phyloP scores from a whole-genome alignment of 768 basidiomycete species.

The Cytidiella melzeri region DNA sequence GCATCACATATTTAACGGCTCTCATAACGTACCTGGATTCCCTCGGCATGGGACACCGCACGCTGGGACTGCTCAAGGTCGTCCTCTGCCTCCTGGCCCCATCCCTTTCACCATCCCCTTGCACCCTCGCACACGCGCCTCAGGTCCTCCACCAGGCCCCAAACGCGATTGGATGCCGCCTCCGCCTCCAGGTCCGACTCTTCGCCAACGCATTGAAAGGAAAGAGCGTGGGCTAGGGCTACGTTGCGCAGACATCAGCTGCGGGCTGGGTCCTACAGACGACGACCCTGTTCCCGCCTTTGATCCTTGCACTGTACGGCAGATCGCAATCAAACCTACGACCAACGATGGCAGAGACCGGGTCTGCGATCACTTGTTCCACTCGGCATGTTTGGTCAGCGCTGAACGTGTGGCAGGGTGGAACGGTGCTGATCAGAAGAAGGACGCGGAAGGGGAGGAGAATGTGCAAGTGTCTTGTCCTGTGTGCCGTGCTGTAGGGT shows the following conservation, averaged over 20 bases:
- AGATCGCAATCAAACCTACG: constrained; percentile 31
- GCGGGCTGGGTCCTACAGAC: constrained; percentile 50
- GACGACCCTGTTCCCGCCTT: constrained; percentile 21
- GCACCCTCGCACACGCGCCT: constrained; percentile 12
- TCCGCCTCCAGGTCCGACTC: constrained; percentile 57
- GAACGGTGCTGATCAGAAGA: constrained; percentile 40
- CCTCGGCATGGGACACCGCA: background rate
- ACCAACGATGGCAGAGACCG: constrained; percentile 16
- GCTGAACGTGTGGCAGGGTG: constrained; percentile 60
- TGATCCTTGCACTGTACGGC: constrained; percentile 15
- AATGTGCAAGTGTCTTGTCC: constrained; percentile 69
- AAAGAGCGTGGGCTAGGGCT: constrained; percentile 67
- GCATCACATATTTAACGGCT: background rate
- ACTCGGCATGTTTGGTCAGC: constrained; percentile 64
- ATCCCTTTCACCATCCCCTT: constrained; percentile 13
- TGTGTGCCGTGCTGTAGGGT: constrained; percentile 61
- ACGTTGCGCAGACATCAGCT: constrained; percentile 66
- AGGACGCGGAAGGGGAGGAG: constrained; percentile 26
- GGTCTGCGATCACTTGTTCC: constrained; percentile 66
- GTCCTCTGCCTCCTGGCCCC: constrained; percentile 5
- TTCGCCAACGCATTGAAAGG: constrained; percentile 69
- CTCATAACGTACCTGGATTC: too few relatives aligned
- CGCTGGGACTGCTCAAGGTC: background rate
- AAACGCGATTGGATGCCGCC: constrained; percentile 53
- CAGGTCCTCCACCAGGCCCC: constrained; percentile 28